These are phyloP conservation scores for Nicotiana benthamiana DNA, from an alignment of 257 asterid species.

Conservation along the genomic window DNA sequence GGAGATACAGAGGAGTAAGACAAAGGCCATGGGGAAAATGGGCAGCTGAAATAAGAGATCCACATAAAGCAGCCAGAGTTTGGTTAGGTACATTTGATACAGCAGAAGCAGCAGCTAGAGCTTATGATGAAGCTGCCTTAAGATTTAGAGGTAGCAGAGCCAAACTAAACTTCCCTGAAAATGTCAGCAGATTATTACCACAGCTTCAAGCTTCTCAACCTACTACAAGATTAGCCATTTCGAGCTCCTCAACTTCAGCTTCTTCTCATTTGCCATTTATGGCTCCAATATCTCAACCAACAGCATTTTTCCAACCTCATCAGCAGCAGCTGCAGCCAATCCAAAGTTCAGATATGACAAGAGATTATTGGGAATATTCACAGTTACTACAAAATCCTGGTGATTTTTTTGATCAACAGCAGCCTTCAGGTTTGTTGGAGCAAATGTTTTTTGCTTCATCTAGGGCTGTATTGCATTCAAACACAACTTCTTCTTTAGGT, in stretches of 20 bases:
- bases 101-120: conserved; percentile 34
- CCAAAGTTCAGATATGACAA: conserved; percentile 17
- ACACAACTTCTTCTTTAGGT: conserved; percentile 23
- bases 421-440: conserved; percentile 27
- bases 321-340: neutral
- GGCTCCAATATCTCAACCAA: neutral
- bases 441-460: conserved; percentile 55
- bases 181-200: conserved; percentile 17
- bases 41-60: conserved; percentile 40
- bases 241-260: conserved; percentile 12
- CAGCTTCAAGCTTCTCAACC: conserved; percentile 24
- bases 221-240: neutral
- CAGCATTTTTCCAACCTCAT: conserved; percentile 16
- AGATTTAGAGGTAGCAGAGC: conserved; percentile 30
- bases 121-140: conserved; percentile 35
- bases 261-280: neutral
- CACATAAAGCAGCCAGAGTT: conserved; percentile 25
- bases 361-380: conserved; percentile 69
- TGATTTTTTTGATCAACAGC: conserved; percentile 20
- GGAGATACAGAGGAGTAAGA: conserved; percentile 33
- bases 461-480: conserved; percentile 36
- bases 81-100: conserved; percentile 39
- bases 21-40: conserved; percentile 42
- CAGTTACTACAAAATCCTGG: conserved; percentile 47
- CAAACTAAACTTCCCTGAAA: conserved; percentile 32